These are phyloP conservation scores for Vanrija sp. DNA, from an alignment of 1,284 basidiomycete species.

Conservation along the genomic window DNA sequence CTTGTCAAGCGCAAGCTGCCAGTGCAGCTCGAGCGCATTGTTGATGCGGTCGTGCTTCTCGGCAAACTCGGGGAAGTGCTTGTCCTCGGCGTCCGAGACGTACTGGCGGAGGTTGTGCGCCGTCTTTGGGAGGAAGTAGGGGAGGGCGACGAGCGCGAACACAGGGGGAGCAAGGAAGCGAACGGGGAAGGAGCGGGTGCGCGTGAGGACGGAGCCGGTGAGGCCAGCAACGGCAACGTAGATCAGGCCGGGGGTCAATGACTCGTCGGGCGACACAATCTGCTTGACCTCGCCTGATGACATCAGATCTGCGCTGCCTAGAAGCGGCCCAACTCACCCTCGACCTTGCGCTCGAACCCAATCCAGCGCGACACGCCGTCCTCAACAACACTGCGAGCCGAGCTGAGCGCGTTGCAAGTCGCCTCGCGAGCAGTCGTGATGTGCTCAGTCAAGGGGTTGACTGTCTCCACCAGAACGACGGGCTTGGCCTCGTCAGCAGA, in stretches of 20 bases:
- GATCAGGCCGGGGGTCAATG: slow-evolving; percentile 76
- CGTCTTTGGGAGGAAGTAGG: slow-evolving; percentile 77
- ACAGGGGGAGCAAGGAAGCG: slow-evolving; percentile 68
- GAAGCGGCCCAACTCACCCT: slow-evolving; percentile 58
- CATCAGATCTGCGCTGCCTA: not conserved
- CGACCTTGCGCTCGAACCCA: slow-evolving; percentile 70
- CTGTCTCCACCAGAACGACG: slow-evolving; percentile 66
- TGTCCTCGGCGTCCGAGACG: slow-evolving; percentile 65
- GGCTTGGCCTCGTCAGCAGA: slow-evolving; percentile 49
- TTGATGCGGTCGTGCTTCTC: slow-evolving; percentile 65
- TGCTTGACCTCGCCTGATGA: slow-evolving; percentile 70
- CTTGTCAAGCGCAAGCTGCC: slow-evolving; percentile 53
- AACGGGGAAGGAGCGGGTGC: slow-evolving; percentile 64
- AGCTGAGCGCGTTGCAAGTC: slow-evolving; percentile 56
- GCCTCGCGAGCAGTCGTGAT: slow-evolving; percentile 65
- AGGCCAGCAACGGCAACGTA: slow-evolving; percentile 85
- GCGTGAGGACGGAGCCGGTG: slow-evolving; percentile 76
- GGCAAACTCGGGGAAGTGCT: slow-evolving; percentile 63
- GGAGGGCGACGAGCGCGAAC: slow-evolving; percentile 61
- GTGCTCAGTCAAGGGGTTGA: slow-evolving; percentile 65
- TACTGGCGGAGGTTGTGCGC: slow-evolving; percentile 65
- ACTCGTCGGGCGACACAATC: slow-evolving; percentile 71
- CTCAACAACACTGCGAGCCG: slow-evolving; percentile 63
- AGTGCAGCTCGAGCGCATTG: slow-evolving; percentile 60
- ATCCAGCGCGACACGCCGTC: slow-evolving; percentile 73